Percentiles rank a stretch among this genome's conserved stretches.
These are phyloP conservation scores for Tuber magnatum DNA, from an alignment of 495 filamentous ascomycete species.

Conservation along the genomic window DNA sequence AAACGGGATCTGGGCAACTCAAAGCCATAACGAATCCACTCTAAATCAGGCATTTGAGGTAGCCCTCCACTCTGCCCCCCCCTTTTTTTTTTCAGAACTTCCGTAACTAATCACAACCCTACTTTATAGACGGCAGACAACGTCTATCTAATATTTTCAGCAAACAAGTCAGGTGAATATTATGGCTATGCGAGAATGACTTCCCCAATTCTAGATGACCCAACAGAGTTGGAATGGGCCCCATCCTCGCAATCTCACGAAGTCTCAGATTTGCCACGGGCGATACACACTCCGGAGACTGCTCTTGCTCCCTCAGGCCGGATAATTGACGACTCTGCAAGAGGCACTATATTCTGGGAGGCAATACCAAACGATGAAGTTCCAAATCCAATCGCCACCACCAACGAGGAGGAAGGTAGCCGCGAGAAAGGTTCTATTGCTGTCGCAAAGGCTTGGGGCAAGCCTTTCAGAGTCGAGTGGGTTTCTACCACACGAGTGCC, in stretches of 20 bases:
- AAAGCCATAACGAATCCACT: constrained; percentile 78
- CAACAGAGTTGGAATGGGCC: constrained; percentile 59
- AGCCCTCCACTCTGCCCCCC: constrained; percentile 38
- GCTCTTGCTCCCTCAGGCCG: constrained; percentile 73
- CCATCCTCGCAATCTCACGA: constrained; percentile 50
- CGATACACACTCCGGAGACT: constrained; percentile 72
- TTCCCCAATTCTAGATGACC: constrained; percentile 73
- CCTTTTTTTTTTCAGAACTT: not conserved
- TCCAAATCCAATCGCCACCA: constrained; percentile 40
- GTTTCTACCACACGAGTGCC: constrained; percentile 76
- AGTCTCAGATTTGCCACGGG: constrained; percentile 59
- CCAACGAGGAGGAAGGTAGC: constrained; percentile 44
- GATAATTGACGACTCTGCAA: constrained; percentile 86
- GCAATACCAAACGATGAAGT: constrained; percentile 56
- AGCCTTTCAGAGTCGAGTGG: constrained; percentile 91
- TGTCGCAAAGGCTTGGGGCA: constrained; percentile 66
- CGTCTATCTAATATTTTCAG: constrained; percentile 94
- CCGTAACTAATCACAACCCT: not conserved
- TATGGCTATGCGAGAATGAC: constrained; percentile 92
- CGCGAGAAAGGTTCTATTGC: constrained; percentile 36
- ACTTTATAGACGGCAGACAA: constrained; percentile 61
- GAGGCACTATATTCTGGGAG: constrained; percentile 97
- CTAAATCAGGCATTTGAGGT: constrained; percentile 84
- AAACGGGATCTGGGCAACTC: constrained; percentile 88
- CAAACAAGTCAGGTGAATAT: constrained; percentile 97